Evolutionary conservation across 768 basidiomycete genomes (phyloP).

Genomic region (Lyophyllum atratum): DNA sequence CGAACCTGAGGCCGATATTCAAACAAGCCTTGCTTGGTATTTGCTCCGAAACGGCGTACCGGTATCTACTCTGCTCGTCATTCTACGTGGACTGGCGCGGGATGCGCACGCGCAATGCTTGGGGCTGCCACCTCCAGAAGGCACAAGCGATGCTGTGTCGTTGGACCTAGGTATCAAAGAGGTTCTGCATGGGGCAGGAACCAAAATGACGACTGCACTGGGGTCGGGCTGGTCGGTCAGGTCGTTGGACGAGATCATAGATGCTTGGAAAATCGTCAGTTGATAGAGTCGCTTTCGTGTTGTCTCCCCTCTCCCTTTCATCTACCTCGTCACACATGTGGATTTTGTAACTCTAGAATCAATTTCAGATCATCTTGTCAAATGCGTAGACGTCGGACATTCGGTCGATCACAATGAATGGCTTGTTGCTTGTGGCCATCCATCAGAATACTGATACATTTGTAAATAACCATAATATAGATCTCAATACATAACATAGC

Average conservation of each 20-base stretch:
- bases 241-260: slow-evolving; percentile 67
- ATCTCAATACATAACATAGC: background rate
- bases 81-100: slow-evolving; percentile 61
- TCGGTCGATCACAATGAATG: background rate
- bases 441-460: slow-evolving; percentile 8
- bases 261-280: slow-evolving; percentile 45
- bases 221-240: slow-evolving; percentile 76
- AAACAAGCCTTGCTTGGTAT: slow-evolving; percentile 67
- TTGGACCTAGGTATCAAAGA: slow-evolving; percentile 69
- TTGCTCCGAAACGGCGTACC: slow-evolving; percentile 70
- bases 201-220: slow-evolving; percentile 70
- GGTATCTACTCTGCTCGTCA: slow-evolving; percentile 62
- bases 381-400: background rate
- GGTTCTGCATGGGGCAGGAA: slow-evolving; percentile 84
- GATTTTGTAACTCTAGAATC: background rate
- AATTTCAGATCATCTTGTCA: background rate
- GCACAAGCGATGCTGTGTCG: slow-evolving; percentile 38
- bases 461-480: background rate
- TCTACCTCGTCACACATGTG: background rate
- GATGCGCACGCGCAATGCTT: slow-evolving; percentile 64
- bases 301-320: background rate
- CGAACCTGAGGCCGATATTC: slow-evolving; percentile 29
- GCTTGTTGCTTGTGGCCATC: background rate
- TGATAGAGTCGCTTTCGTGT: background rate
- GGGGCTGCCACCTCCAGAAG: slow-evolving; percentile 50